These are phyloP conservation scores for Schwanniomyces vanrijiae DNA, from an alignment of 805 yeast species.

Conservation along the genomic window DNA sequence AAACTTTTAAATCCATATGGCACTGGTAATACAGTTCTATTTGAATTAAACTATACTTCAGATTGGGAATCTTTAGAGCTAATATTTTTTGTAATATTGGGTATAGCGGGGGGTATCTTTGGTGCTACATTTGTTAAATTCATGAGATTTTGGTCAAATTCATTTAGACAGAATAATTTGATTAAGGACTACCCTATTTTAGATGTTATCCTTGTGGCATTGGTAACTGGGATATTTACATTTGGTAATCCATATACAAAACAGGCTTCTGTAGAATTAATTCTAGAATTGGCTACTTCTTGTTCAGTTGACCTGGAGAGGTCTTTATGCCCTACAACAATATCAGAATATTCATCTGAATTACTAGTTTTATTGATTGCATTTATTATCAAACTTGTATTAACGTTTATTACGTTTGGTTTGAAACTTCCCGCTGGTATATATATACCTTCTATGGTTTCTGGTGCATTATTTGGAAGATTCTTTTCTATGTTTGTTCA, in stretches of 20 bases:
- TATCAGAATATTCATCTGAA: conserved; percentile 27
- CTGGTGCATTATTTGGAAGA: conserved; percentile 61
- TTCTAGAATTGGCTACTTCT: conserved; percentile 50
- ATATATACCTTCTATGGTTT: conserved; percentile 64
- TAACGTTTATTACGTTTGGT: conserved; percentile 58
- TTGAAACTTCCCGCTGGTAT: conserved; percentile 60
- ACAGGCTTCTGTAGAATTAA: conserved; percentile 49
- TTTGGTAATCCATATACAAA: conserved; percentile 51
- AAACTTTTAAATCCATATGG: conserved; percentile 58
- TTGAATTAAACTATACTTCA: conserved; percentile 48
- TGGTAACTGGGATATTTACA: conserved; percentile 46
- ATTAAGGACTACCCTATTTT: conserved; percentile 39
- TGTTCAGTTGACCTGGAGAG: conserved; percentile 37
- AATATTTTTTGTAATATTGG: conserved; percentile 44
- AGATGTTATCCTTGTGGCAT: conserved; percentile 47
- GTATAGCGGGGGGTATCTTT: conserved; percentile 53
- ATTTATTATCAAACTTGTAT: conserved; percentile 40
- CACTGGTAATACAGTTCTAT: conserved; percentile 57
- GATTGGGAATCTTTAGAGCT: conserved; percentile 56
- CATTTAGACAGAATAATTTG: conserved; percentile 29
- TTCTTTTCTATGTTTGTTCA: conserved; percentile 46
- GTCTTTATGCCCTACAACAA: conserved; percentile 28
- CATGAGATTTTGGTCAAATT: conserved; percentile 45
- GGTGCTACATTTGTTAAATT: conserved; percentile 53
- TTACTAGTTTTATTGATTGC: conserved; percentile 38